Conservation (phyloP, 805 yeast species). For the Kodamaea neixiangensis region DNA sequence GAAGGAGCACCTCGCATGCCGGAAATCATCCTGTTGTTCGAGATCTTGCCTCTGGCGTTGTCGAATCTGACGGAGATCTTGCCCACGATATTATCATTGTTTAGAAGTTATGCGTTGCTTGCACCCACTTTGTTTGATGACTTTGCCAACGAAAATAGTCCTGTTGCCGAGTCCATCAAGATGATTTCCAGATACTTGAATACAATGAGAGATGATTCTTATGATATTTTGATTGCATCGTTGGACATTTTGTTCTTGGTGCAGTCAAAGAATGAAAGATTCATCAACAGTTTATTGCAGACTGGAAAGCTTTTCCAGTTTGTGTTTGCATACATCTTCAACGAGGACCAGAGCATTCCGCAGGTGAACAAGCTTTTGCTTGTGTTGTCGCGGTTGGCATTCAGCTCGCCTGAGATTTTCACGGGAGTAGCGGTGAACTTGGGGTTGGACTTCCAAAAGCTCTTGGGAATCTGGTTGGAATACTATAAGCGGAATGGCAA, state of each 20-base stretch:
- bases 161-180: conserved; percentile 45
- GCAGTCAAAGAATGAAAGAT: conserved; percentile 23
- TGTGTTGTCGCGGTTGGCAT: conserved; percentile 40
- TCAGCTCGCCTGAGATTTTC: conserved; percentile 36
- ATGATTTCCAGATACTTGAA: conserved; percentile 55
- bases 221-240: conserved; percentile 53
- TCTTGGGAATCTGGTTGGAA: conserved; percentile 41
- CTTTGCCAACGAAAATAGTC: conserved; percentile 18
- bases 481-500: conserved; percentile 58
- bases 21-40: conserved; percentile 49
- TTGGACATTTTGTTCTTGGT: conserved; percentile 52
- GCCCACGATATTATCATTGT: conserved; percentile 60
- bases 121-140: conserved; percentile 42
- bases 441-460: conserved; percentile 23
- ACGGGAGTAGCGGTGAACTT: conserved; percentile 32
- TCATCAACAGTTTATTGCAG: conserved; percentile 34
- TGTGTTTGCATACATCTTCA: conserved; percentile 41
- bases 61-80: conserved; percentile 73
- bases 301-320: conserved; percentile 35
- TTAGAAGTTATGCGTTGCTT: conserved; percentile 61
- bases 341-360: conserved; percentile 46
- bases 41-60: conserved; percentile 57
- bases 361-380: conserved; percentile 37
- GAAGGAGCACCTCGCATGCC: conserved; percentile 4
- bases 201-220: conserved; percentile 70